Base-by-base conservation (phyloP, 2,329 filamentous ascomycete species). In the Neoascochyta sp. region DNA sequence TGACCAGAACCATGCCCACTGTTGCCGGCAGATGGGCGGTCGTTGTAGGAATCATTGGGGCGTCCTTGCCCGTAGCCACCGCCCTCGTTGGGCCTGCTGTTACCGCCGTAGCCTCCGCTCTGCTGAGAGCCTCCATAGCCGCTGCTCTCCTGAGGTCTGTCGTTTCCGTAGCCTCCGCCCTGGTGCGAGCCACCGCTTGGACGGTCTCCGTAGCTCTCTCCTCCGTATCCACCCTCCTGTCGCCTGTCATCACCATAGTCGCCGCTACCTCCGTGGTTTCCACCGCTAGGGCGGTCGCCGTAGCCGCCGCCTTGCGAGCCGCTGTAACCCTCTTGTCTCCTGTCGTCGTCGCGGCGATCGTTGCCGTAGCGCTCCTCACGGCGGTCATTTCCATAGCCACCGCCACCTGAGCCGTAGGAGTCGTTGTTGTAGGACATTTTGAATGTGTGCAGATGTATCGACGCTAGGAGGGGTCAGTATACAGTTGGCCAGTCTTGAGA, bases 381-480 rank as follows among this genome's bases (percentile, higher is more conserved):
- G 16, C 46, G 43, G 21, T 50, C 37, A 16, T 39, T 29, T 15
- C 42, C 39, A n/a, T 45, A 36, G 21, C 42, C 29, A n/a, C 39
- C 35, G 20, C 43, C 36, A 13, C 39, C 41, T 14, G 31, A 22
- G 19, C 39, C 35, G 36, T 41, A 39, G 15, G 41, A 43, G 9
- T 50, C 43, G 35, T 47, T 31, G 42, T 51, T 54, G 40, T 52
- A 51, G 16, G 49, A 53, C 49, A 53, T 52, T 23, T 16, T 45
- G 27, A 19, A n/a, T n/a, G n/a, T n/a, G n/a, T n/a, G n/a, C n/a
- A n/a, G n/a, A n/a, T n/a, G n/a, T n/a, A n/a, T n/a, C n/a, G n/a
- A n/a, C n/a, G n/a, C n/a, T n/a, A n/a, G n/a, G n/a, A n/a, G n/a
- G n/a, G n/a, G n/a, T n/a, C n/a, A n/a, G n/a, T n/a, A n/a, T n/a